These are phyloP conservation scores for Aspergillus sergii DNA, from an alignment of 2,329 filamentous ascomycete genomes.

Conservation along the genomic window DNA sequence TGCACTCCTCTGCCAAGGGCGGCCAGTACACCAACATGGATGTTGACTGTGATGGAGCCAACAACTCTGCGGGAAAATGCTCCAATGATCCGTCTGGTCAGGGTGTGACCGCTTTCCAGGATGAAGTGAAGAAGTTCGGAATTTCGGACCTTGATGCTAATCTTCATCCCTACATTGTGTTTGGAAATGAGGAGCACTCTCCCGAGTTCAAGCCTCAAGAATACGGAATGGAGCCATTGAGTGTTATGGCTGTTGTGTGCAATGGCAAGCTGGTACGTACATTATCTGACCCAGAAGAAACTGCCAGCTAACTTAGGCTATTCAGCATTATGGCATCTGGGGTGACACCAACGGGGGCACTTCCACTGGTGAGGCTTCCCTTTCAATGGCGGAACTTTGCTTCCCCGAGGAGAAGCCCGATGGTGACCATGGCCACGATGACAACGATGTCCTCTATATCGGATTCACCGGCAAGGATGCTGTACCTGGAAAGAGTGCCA, in stretches of 20 bases:
- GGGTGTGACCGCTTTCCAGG: constrained; percentile 52
- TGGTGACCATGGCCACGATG: constrained; percentile 59
- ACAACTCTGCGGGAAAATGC: constrained; percentile 51
- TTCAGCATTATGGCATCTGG: constrained; percentile 61
- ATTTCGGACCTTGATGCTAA: constrained; percentile 55
- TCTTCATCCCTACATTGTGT: constrained; percentile 56
- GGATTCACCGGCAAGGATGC: constrained; percentile 61
- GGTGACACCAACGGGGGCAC: constrained; percentile 63
- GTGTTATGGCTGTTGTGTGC: constrained; percentile 60
- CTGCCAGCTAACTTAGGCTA: not conserved
- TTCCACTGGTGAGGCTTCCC: constrained; percentile 59
- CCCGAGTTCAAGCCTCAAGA: constrained; percentile 43
- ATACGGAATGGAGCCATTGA: constrained; percentile 53
- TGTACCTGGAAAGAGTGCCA: constrained; percentile 58
- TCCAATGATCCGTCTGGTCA: constrained; percentile 44
- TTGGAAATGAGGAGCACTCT: constrained; percentile 49
- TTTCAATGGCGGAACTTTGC: constrained; percentile 61
- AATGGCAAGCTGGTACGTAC: constrained; percentile 46
- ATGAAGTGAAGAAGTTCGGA: constrained; percentile 42
- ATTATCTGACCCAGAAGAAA: not conserved
- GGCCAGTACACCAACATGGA: constrained; percentile 57
- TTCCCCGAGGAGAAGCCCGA: constrained; percentile 56
- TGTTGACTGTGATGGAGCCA: constrained; percentile 60
- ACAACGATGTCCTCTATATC: constrained; percentile 63
- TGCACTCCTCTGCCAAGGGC: constrained; percentile 47